A percentile compares a stretch with the other conserved stretches of the same genome.
Conservation (phyloP, 2,329 filamentous ascomycete species). For the Esteya vermicola region DNA sequence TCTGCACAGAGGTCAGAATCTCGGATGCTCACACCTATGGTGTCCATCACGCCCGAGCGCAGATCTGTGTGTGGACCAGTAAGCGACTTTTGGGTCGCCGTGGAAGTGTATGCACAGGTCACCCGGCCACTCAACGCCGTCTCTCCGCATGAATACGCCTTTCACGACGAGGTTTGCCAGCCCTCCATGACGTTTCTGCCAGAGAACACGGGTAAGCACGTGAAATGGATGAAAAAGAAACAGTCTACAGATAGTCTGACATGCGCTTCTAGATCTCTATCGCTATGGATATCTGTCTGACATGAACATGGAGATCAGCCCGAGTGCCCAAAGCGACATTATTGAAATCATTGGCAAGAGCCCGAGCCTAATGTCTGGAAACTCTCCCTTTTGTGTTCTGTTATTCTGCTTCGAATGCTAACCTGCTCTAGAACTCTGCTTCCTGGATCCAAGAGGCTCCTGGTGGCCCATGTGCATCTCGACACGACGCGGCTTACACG, state of each 20-base stretch:
- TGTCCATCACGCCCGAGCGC: constrained; percentile 10
- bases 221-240: too few relatives aligned
- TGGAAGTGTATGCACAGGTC: constrained; percentile 30
- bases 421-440: constrained; percentile 11
- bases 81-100: constrained; percentile 21
- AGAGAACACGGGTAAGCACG: too few relatives aligned
- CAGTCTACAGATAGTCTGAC: constrained; percentile 1
- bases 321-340: constrained; percentile 24
- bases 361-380: constrained; percentile 23
- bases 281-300: constrained; percentile 35
- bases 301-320: constrained; percentile 29
- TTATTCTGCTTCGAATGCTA: not conserved
- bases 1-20: not conserved
- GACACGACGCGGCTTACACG: constrained; percentile 9
- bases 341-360: constrained; percentile 32
- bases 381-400: too few relatives aligned
- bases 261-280: constrained; percentile 10
- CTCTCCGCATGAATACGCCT: not conserved
- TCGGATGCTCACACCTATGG: constrained; percentile 8
- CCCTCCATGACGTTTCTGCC: too few relatives aligned
- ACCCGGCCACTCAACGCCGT: constrained; percentile 3
- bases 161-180: not conserved
- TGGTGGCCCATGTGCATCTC: constrained; percentile 32
- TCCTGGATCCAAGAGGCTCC: constrained; percentile 28
- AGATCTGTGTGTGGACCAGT: constrained; percentile 4